These are phyloP conservation scores for Pythium sukuiense DNA, from an alignment of 352 stramenopile genomes.

Conservation along the genomic window DNA sequence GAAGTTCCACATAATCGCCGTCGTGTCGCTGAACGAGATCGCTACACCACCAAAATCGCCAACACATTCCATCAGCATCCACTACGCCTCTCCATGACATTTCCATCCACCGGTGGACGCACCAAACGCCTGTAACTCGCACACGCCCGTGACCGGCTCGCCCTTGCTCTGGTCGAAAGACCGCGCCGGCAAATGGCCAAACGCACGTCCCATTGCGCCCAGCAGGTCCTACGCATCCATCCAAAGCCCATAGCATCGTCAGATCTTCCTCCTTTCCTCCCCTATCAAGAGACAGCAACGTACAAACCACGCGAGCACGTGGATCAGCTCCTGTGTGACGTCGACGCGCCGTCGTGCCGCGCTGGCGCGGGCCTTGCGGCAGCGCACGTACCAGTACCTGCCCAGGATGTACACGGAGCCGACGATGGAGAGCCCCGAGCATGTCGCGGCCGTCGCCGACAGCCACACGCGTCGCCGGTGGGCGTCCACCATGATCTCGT, in stretches of 20 bases:
- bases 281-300: background rate
- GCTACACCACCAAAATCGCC: conserved; percentile 31
- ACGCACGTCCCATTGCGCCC: conserved; percentile 65
- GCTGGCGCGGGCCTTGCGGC: conserved; percentile 40
- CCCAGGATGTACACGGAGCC: conserved; percentile 82
- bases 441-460: conserved; percentile 25
- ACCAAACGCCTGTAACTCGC: conserved; percentile 76
- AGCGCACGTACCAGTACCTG: conserved; percentile 73
- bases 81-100: background rate
- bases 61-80: conserved; percentile 6
- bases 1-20: conserved; percentile 82
- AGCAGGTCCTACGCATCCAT: conserved; percentile 55
- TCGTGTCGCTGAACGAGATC: conserved; percentile 73
- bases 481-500: background rate
- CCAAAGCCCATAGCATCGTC: background rate
- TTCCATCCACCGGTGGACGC: conserved; percentile 7
- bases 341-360: conserved; percentile 52
- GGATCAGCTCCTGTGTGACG: conserved; percentile 86
- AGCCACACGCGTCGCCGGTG: background rate
- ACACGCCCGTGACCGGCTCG: conserved; percentile 54
- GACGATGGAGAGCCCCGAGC: conserved; percentile 75
- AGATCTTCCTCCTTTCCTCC: background rate
- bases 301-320: conserved; percentile 81
- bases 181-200: conserved; percentile 59
- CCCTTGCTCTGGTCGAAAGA: conserved; percentile 61